Evolutionary conservation across 2,329 filamentous ascomycete genomes (phyloP).

Genomic region (Phialocephala sp.): DNA sequence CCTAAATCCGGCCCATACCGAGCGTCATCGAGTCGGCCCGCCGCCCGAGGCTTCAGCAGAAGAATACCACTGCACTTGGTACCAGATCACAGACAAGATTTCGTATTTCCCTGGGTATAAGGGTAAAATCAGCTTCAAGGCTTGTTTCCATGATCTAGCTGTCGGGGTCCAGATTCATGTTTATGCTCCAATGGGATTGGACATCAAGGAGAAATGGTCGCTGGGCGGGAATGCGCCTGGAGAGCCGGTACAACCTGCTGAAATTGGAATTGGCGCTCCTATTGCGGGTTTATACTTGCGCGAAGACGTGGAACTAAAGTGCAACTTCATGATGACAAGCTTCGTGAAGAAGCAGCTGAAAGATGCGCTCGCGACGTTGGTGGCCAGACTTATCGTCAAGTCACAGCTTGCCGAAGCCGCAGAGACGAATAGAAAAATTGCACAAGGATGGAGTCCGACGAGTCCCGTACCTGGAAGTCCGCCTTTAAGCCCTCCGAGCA

Average conservation of each 20-base stretch:
- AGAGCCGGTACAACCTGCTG: slow-evolving; percentile 67
- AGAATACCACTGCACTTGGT: slow-evolving; percentile 77
- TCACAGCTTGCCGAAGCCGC: slow-evolving; percentile 46
- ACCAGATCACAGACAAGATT: slow-evolving; percentile 77
- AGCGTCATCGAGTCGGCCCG: slow-evolving; percentile 69
- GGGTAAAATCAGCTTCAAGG: slow-evolving; percentile 77
- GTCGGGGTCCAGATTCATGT: slow-evolving; percentile 79
- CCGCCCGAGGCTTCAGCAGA: slow-evolving; percentile 71
- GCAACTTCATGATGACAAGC: slow-evolving; percentile 73
- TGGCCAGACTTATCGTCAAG: slow-evolving; percentile 63
- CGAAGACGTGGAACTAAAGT: slow-evolving; percentile 82
- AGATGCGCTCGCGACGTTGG: slow-evolving; percentile 73
- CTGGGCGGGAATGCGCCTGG: slow-evolving; percentile 73
- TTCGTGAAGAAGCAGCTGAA: slow-evolving; percentile 85
- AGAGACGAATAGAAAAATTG: slow-evolving; percentile 32
- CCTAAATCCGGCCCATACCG: slow-evolving; percentile 80
- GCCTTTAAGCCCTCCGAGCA: slow-evolving; percentile 20
- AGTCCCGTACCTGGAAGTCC: slow-evolving; percentile 18
- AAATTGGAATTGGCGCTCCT: slow-evolving; percentile 70
- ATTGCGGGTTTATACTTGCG: slow-evolving; percentile 74
- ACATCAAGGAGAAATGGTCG: slow-evolving; percentile 79
- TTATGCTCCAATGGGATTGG: slow-evolving; percentile 80
- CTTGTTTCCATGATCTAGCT: slow-evolving; percentile 76
- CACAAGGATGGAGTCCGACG: slow-evolving; percentile 17
- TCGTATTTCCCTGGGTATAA: slow-evolving; percentile 70